Conservation (phyloP, 352 stramenopile genomes). For the Globisporangium nodosum region DNA sequence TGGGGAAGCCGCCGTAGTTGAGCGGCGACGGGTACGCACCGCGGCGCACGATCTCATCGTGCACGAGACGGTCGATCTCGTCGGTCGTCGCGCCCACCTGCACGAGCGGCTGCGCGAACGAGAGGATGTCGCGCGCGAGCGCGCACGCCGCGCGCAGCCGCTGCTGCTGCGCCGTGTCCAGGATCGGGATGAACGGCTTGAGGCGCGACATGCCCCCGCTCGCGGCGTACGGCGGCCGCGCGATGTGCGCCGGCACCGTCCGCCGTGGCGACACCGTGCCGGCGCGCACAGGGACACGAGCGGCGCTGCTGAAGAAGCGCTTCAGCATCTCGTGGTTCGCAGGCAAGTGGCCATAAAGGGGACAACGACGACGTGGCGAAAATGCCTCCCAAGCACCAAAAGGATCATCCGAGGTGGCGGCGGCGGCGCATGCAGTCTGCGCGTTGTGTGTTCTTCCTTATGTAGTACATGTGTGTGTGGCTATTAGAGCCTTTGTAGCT, state of each 20-base stretch:
- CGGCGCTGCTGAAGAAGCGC: constrained; percentile 27
- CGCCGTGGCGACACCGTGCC: constrained; percentile 45
- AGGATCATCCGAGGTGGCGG: background rate
- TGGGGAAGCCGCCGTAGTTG: constrained; percentile 93
- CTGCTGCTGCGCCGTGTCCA: constrained; percentile 60
- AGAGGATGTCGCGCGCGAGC: constrained; percentile 74
- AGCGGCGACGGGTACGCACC: constrained; percentile 89
- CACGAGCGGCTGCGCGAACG: constrained; percentile 69
- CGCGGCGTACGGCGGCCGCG: constrained; percentile 54
- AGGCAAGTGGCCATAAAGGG: constrained; percentile 6
- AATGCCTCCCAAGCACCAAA: constrained; percentile 8
- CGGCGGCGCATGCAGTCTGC: too few relatives aligned
- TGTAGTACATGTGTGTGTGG: too few relatives aligned
- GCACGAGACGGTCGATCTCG: constrained; percentile 91
- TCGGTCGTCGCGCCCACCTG: constrained; percentile 89
- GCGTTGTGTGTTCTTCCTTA: too few relatives aligned
- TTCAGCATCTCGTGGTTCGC: constrained; percentile 5
- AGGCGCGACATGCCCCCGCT: constrained; percentile 59
- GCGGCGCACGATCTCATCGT: constrained; percentile 85
- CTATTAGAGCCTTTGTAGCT: too few relatives aligned
- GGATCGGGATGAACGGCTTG: constrained; percentile 73
- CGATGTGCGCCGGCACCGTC: constrained; percentile 46
- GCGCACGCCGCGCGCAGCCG: constrained; percentile 61
- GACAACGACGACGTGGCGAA: background rate
- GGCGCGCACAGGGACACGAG: constrained; percentile 35